Conservation (phyloP, 495 filamentous ascomycete genomes). For the Penicillium macrosclerotiorum region DNA sequence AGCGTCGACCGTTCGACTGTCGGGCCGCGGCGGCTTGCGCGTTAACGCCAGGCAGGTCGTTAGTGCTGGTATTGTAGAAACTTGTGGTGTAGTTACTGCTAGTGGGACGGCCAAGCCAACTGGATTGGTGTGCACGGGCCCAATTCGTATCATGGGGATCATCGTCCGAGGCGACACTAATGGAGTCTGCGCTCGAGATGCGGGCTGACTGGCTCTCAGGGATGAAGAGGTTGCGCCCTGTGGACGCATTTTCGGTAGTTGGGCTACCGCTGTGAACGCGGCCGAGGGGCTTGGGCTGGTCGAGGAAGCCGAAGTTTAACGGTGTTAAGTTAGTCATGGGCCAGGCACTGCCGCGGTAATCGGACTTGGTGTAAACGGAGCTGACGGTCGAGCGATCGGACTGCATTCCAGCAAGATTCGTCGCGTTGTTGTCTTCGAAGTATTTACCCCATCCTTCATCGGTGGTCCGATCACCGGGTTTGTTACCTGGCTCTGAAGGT, state of each 20-base stretch:
- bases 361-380: slow-evolving; percentile 32
- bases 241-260: slow-evolving; percentile 55
- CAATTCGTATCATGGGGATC: slow-evolving; percentile 49
- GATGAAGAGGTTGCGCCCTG: slow-evolving; percentile 40
- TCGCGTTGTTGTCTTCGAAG: slow-evolving; percentile 53
- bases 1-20: slow-evolving; percentile 33
- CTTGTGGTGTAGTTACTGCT: slow-evolving; percentile 64
- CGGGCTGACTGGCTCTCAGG: slow-evolving; percentile 59
- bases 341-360: slow-evolving; percentile 41
- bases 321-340: slow-evolving; percentile 35
- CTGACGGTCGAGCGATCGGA: slow-evolving; percentile 27
- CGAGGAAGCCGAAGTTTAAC: slow-evolving; percentile 37
- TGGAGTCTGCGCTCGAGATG: slow-evolving; percentile 59
- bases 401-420: slow-evolving; percentile 34
- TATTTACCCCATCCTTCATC: slow-evolving; percentile 61
- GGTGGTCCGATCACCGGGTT: slow-evolving; percentile 46
- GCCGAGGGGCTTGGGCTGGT: slow-evolving; percentile 43
- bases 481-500: slow-evolving; percentile 12
- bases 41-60: slow-evolving; percentile 24
- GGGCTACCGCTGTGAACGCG: slow-evolving; percentile 65
- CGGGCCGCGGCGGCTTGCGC: slow-evolving; percentile 17
- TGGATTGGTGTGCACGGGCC: slow-evolving; percentile 39
- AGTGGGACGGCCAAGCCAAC: slow-evolving; percentile 47
- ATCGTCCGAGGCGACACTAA: slow-evolving; percentile 56
- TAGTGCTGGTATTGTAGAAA: slow-evolving; percentile 41